These are phyloP conservation scores for Fomitopsis serialis DNA, from an alignment of 768 basidiomycete species.

Conservation along the genomic window DNA sequence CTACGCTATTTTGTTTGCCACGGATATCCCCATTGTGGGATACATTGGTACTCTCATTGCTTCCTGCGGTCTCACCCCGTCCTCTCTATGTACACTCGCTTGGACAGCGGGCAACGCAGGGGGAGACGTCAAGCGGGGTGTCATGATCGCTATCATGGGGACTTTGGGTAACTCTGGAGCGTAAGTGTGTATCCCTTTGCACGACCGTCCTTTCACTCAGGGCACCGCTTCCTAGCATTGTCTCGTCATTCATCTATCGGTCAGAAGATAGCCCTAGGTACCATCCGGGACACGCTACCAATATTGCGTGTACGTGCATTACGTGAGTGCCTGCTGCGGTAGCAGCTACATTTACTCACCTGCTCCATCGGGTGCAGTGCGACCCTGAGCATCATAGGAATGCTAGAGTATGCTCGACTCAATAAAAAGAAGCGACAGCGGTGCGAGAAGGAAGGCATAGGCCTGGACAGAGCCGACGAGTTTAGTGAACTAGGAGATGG, in stretches of 20 bases:
- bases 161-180: slow-evolving; percentile 54
- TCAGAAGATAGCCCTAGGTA: slow-evolving; percentile 12
- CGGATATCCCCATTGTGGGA: slow-evolving; percentile 13
- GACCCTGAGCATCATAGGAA: background rate
- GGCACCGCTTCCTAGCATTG: slow-evolving; percentile 23
- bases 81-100: slow-evolving; percentile 41
- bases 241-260: slow-evolving; percentile 37
- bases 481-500: slow-evolving; percentile 46
- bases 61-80: slow-evolving; percentile 48
- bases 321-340: background rate
- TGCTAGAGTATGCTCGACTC: background rate
- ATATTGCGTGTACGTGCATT: slow-evolving; percentile 1
- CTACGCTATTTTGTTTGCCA: slow-evolving; percentile 5
- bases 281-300: slow-evolving; percentile 11
- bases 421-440: slow-evolving; percentile 15
- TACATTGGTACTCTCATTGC: slow-evolving; percentile 47
- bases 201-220: background rate
- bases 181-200: slow-evolving; percentile 12
- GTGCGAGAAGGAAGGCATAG: slow-evolving; percentile 40
- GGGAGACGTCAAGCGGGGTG: slow-evolving; percentile 47
- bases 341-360: background rate
- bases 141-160: slow-evolving; percentile 48
- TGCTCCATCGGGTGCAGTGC: background rate
- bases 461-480: slow-evolving; percentile 31
- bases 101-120: slow-evolving; percentile 55